These are phyloP conservation scores for Draba incana DNA, from an alignment of 345 rosid species.

Conservation along the genomic window DNA sequence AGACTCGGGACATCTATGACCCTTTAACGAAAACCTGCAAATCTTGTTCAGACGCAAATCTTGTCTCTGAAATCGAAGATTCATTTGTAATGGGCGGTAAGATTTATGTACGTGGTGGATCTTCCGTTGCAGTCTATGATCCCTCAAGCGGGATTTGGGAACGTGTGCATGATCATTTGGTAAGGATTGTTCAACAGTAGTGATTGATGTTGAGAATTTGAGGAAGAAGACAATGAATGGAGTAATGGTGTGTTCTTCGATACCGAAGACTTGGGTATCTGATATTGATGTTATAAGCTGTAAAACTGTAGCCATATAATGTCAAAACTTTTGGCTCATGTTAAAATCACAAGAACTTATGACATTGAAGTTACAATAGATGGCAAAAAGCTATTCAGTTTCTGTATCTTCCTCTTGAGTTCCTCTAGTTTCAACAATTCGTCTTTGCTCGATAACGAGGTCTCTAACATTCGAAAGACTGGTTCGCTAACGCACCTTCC, in stretches of 20 bases:
- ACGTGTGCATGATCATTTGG: constrained; percentile 61
- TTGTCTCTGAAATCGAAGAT: constrained; percentile 62
- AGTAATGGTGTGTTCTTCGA: constrained; percentile 68
- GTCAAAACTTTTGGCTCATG: too few species aligned
- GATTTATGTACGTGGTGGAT: constrained; percentile 55
- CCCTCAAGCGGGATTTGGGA: constrained; percentile 61
- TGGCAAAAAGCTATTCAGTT: constrained; percentile 62
- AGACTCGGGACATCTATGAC: constrained; percentile 73
- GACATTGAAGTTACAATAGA: neutral
- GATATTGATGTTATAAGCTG: constrained; percentile 35
- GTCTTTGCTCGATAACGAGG: constrained; percentile 45
- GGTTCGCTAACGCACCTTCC: constrained; percentile 69
- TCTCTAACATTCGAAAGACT: constrained; percentile 57
- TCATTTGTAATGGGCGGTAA: constrained; percentile 70
- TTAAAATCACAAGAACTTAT: constrained; percentile 6
- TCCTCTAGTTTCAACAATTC: constrained; percentile 52
- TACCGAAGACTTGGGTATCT: constrained; percentile 54
- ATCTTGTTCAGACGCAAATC: constrained; percentile 44
- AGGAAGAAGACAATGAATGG: constrained; percentile 49
- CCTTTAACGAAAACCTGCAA: constrained; percentile 51
- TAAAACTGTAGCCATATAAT: constrained; percentile 49
- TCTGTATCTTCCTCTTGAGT: constrained; percentile 56
- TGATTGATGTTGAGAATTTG: constrained; percentile 56
- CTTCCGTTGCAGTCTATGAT: constrained; percentile 53
- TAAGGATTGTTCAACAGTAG: constrained; percentile 68